phyloP scores from a whole-genome alignment of 1,284 basidiomycete genomes.

The Exobasidium rhododendri region DNA sequence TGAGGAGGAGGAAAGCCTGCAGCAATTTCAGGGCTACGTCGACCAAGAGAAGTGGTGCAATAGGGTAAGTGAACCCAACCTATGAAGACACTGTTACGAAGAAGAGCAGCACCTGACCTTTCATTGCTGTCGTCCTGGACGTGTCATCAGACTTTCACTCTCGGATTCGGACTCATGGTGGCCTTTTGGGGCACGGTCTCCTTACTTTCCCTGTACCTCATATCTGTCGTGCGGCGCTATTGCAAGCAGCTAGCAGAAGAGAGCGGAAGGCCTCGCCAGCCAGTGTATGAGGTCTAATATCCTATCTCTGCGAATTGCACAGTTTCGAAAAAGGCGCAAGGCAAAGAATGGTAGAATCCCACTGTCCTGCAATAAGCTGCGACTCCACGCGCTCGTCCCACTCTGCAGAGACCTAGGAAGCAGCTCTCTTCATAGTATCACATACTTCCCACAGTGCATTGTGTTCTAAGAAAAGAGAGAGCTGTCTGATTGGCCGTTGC shows the following conservation, averaged over 20 bases:
- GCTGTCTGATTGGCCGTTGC: too few relatives aligned
- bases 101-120: too few relatives aligned
- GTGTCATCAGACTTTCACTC: background rate
- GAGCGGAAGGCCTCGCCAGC: background rate
- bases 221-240: background rate
- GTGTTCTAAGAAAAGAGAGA: too few relatives aligned
- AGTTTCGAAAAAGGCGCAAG: too few relatives aligned
- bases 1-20: background rate
- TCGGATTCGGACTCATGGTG: background rate
- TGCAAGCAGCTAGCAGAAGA: slow-evolving; percentile 2
- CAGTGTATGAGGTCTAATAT: background rate
- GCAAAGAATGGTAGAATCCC: too few relatives aligned
- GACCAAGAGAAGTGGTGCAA: background rate
- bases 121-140: too few relatives aligned
- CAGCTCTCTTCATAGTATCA: too few relatives aligned
- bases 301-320: too few relatives aligned
- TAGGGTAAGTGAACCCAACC: background rate
- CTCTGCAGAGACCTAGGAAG: too few relatives aligned
- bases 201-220: background rate
- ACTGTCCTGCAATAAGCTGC: too few relatives aligned
- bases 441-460: too few relatives aligned
- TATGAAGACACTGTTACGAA: background rate
- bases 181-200: background rate
- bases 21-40: background rate
- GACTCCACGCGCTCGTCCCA: too few relatives aligned